Conservation (phyloP, 2,329 filamentous ascomycete species). For the Aspergillus viridinutans region DNA sequence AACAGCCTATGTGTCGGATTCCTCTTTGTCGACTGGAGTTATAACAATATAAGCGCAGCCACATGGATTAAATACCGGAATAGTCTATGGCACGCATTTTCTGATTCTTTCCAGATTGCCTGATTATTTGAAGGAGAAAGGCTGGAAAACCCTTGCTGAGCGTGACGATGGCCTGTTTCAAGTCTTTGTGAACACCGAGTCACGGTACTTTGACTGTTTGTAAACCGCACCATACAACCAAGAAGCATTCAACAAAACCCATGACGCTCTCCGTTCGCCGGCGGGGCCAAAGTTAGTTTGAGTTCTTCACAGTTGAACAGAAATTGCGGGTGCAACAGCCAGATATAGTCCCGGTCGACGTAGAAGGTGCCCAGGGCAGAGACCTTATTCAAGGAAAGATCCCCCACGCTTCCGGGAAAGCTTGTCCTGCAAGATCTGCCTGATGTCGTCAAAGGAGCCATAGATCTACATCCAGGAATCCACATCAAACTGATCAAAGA, state of each 20-base stretch:
- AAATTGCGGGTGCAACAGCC: neutral
- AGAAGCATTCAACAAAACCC: conserved; percentile 24
- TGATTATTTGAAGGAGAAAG: conserved; percentile 25
- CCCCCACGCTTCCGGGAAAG: conserved; percentile 24
- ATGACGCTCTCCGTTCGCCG: conserved; percentile 16
- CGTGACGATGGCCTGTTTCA: conserved; percentile 27
- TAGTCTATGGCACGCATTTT: no score
- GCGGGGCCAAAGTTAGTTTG: conserved; percentile 12
- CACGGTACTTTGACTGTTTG: conserved; percentile 27
- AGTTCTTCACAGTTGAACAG: conserved; percentile 13
- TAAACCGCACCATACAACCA: conserved; percentile 13
- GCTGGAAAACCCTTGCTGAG: conserved; percentile 26
- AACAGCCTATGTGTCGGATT: no score
- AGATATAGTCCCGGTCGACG: conserved; percentile 27
- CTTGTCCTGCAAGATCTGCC: conserved; percentile 38
- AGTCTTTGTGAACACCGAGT: conserved; percentile 16
- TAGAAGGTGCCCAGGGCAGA: conserved; percentile 36
- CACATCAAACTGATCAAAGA: neutral
- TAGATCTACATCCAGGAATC: conserved; percentile 6
- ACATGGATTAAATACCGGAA: neutral
- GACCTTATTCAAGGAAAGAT: conserved; percentile 28
- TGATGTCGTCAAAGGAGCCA: conserved; percentile 24
- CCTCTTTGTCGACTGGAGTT: no score
- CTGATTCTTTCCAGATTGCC: neutral
- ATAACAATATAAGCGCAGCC: neutral